These are phyloP conservation scores for Cyclotella distinguenda DNA, from an alignment of 108 stramenopile species.

Conservation along the genomic window DNA sequence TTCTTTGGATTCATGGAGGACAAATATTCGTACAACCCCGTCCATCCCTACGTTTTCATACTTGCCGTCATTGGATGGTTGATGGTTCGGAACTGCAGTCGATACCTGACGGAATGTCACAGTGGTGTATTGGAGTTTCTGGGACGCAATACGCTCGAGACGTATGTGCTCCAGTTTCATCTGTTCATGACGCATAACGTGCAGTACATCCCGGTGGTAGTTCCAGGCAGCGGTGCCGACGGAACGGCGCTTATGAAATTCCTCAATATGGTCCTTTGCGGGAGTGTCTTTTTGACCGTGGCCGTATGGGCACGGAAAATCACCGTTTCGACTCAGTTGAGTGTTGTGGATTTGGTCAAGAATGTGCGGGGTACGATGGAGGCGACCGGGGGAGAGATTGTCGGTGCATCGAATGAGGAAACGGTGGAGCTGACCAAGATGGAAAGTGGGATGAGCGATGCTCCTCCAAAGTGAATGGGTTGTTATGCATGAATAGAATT, in stretches of 20 bases:
- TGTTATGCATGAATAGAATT: too few species aligned
- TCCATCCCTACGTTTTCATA: conserved; percentile 86
- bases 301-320: conserved; percentile 62
- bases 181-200: conserved; percentile 82
- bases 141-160: conserved; percentile 90
- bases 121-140: conserved; percentile 77
- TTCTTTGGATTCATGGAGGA: conserved; percentile 61
- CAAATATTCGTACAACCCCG: conserved; percentile 85
- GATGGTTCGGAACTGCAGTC: conserved; percentile 84
- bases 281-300: conserved; percentile 50
- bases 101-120: conserved; percentile 73
- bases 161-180: conserved; percentile 94
- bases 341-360: conserved; percentile 51
- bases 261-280: conserved; percentile 64
- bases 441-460: conserved; percentile 29
- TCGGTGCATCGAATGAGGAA: conserved; percentile 15
- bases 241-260: conserved; percentile 48
- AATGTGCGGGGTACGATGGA: conserved; percentile 21
- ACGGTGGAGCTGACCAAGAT: conserved; percentile 29
- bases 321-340: conserved; percentile 59
- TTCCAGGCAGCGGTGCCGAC: conserved; percentile 60
- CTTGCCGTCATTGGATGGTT: conserved; percentile 83
- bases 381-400: conserved; percentile 3
- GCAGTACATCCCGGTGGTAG: conserved; percentile 69
- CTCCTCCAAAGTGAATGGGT: background rate